Percentiles rank a stretch among this genome's conserved stretches.
phyloP scores from a whole-genome alignment of 2,329 filamentous ascomycete species.

The Amylocarpus encephaloides region DNA sequence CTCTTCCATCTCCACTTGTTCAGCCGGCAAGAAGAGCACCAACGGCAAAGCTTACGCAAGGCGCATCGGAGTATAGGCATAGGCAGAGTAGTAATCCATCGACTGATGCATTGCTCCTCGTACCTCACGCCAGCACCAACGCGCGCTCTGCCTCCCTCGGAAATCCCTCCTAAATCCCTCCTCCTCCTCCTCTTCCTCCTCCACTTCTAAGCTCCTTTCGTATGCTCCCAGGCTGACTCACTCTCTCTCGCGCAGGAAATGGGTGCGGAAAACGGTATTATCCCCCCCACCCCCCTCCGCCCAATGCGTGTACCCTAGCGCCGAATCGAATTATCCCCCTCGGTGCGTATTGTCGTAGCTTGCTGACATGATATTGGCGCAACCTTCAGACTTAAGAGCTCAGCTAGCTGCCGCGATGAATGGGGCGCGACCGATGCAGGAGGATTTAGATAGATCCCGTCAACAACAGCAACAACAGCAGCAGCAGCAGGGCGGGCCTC shows the following conservation, averaged over 20 bases:
- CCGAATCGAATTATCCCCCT: constrained; percentile 5
- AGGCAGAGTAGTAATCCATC: background rate
- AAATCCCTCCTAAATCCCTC: background rate
- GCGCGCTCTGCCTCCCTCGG: background rate
- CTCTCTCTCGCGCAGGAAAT: constrained; percentile 27
- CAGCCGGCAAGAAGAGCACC: background rate
- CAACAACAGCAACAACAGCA: constrained; percentile 15
- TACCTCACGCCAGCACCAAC: background rate
- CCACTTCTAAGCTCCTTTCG: constrained; percentile 2
- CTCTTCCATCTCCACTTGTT: background rate
- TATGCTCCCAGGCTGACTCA: constrained; percentile 24
- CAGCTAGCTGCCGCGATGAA: constrained; percentile 31
- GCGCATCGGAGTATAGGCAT: too few relatives aligned
- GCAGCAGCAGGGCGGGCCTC: constrained; percentile 11
- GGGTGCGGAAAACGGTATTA: constrained; percentile 28
- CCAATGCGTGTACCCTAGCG: background rate
- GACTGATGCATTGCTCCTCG: too few relatives aligned
- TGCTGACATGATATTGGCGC: constrained; percentile 29
- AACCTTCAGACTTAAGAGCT: constrained; percentile 30
- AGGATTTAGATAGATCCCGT: background rate
- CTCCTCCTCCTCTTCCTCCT: background rate
- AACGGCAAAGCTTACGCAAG: background rate
- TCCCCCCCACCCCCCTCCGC: too few relatives aligned
- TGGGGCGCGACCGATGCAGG: constrained; percentile 17
- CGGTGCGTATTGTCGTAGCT: constrained; percentile 1